A percentile compares a stretch with the other conserved stretches of the same genome.
These are phyloP conservation scores for Colletotrichum sp. DNA, from an alignment of 2,329 filamentous ascomycete genomes.

Conservation along the genomic window DNA sequence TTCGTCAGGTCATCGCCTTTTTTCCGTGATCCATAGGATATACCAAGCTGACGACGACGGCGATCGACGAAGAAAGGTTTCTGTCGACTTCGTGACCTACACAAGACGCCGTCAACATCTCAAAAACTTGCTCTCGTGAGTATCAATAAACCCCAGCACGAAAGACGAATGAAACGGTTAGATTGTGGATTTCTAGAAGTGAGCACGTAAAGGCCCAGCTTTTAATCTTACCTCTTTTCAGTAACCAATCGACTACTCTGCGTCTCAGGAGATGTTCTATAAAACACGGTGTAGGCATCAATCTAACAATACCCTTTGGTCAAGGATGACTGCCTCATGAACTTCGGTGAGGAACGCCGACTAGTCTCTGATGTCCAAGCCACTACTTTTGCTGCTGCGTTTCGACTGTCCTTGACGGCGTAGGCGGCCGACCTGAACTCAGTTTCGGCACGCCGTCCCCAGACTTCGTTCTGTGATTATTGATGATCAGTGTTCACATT, in stretches of 20 bases:
- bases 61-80: neutral
- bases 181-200: neutral
- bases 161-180: accelerated
- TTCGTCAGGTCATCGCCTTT: neutral
- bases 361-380: too few relatives aligned
- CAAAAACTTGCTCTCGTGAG: neutral
- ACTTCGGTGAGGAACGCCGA: too few relatives aligned
- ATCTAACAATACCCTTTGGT: too few relatives aligned
- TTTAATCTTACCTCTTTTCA: neutral
- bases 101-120: neutral
- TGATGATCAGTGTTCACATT: neutral
- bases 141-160: neutral
- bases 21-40: neutral
- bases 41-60: neutral
- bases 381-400: too few relatives aligned
- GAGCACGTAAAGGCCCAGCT: accelerated
- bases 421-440: neutral
- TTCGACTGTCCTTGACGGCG: neutral
- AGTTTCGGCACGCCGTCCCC: neutral
- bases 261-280: neutral
- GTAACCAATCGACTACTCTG: neutral
- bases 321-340: too few relatives aligned
- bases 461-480: neutral
- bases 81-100: neutral
- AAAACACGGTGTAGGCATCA: too few relatives aligned